phyloP scores from a whole-genome alignment of 176 grass and related monocot species.

The Puccinellia tenuiflora region DNA sequence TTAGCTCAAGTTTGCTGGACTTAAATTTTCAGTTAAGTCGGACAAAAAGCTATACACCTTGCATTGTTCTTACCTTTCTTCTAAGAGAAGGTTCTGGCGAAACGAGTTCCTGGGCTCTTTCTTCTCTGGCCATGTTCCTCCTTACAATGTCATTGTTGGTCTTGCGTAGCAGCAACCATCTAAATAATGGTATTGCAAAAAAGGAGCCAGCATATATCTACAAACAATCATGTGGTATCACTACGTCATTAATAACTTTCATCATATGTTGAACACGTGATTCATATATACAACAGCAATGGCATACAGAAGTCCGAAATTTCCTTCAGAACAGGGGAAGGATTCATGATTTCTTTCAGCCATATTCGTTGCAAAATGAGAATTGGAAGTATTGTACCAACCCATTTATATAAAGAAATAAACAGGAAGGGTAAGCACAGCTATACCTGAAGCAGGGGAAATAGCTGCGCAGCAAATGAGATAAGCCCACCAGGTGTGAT shows the following conservation, averaged over 20 bases:
- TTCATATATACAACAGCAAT: not conserved
- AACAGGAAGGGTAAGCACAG: slow-evolving; percentile 3
- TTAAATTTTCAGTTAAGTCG: not conserved
- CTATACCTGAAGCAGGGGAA: slow-evolving; percentile 85
- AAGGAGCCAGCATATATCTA: slow-evolving; percentile 93
- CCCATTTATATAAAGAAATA: not conserved
- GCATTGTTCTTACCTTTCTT: slow-evolving; percentile 58
- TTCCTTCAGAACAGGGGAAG: slow-evolving; percentile 5
- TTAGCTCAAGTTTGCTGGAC: slow-evolving; percentile 1
- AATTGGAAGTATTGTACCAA: not conserved
- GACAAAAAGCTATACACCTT: not conserved
- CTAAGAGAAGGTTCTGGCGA: slow-evolving; percentile 64
- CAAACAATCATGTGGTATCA: slow-evolving; percentile 18
- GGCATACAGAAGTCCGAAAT: slow-evolving; percentile 1
- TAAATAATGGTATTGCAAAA: slow-evolving; percentile 79
- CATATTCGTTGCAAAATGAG: not conserved
- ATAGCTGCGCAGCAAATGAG: slow-evolving; percentile 69
- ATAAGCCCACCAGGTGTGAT: slow-evolving; percentile 65
- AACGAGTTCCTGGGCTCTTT: slow-evolving; percentile 54
- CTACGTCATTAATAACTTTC: slow-evolving; percentile 24
- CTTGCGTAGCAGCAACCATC: slow-evolving; percentile 74
- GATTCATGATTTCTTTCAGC: slow-evolving; percentile 8
- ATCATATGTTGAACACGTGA: not conserved
- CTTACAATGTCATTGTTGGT: slow-evolving; percentile 64
- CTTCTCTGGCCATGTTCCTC: slow-evolving; percentile 75